Percentiles rank a stretch among this genome's conserved stretches.
phyloP scores from a whole-genome alignment of 768 basidiomycete genomes.

The Rhodosporidiobolus sp. region DNA sequence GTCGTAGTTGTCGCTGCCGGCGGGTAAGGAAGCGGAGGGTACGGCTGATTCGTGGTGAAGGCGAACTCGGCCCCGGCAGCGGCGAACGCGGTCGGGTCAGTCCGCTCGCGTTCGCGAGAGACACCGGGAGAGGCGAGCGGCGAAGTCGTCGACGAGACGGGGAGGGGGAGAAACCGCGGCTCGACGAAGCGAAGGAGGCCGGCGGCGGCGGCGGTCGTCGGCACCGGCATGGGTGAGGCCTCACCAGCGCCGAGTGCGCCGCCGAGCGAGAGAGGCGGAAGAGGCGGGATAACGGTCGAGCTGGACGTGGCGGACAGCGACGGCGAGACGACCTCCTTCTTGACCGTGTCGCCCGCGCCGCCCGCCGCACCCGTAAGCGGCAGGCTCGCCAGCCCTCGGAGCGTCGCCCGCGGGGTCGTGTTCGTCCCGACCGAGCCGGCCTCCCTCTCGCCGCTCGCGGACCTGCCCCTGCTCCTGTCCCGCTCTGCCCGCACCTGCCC shows the following conservation, averaged over 20 bases:
- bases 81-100: neutral
- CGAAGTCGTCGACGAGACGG: slow-evolving; percentile 15
- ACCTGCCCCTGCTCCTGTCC: neutral
- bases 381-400: neutral
- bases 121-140: slow-evolving; percentile 23
- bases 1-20: slow-evolving; percentile 12
- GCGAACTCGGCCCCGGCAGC: neutral
- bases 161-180: slow-evolving; percentile 29
- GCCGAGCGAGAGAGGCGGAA: neutral
- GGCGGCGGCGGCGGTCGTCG: neutral
- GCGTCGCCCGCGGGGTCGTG: neutral
- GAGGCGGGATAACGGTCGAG: slow-evolving; percentile 9
- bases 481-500: neutral
- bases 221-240: neutral
- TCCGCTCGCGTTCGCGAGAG: neutral
- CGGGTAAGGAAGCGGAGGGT: slow-evolving; percentile 29
- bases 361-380: neutral
- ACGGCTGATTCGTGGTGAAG: neutral
- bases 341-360: neutral
- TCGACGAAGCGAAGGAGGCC: slow-evolving; percentile 11
- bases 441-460: neutral
- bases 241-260: neutral
- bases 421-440: neutral
- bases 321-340: slow-evolving; percentile 16
- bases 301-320: slow-evolving; percentile 8